Base-by-base conservation (phyloP, 1,284 basidiomycete species). In the Phenoliferia sp. region DNA sequence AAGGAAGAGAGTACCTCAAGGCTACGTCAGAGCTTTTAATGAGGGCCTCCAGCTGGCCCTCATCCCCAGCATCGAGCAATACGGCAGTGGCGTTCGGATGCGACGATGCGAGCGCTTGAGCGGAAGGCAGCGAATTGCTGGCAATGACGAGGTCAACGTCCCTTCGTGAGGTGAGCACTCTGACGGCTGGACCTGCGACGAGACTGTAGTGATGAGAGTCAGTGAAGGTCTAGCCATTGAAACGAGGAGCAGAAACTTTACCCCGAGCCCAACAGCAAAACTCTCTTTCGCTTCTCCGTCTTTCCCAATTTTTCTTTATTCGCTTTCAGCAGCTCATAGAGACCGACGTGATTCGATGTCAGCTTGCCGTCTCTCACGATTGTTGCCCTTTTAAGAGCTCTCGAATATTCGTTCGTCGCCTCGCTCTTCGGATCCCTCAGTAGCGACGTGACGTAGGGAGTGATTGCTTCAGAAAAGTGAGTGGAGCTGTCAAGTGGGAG, bases 181-280 rank as follows among this genome's bases (percentile, higher is more conserved):
- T 54, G 26, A 74, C 59, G 0, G 70, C 69, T 0, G 74, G 70
- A 15, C 72, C 71, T 0, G 73, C 74, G 31, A 80, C 78, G 7
- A 79, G 79, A 35, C 80, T 77, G 60, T 58, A 70, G 70, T 75
- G 62, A 76, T 73, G 36, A 73, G 70, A 73, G 48, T 77, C 48
- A 67, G 65, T 19, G 28, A 26, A 35, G 2, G 2, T 78, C 76
- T 85, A 80, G 61, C 94, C 76, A 90, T 86, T 68, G 89, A 85
- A 7, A 92, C 87, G 10, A 88, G 48, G 15, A 22, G 88, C 16
- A 92, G 92, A 3, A 29, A 94, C 94, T 86, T n/a, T 94, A 93
- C 26, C 94, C 94, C 64, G 89, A 91, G 15, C 94, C 94, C 4
- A 96, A 83, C 72, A 97, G 82, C 33, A 97, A 80, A 0, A 94